phyloP scores from a whole-genome alignment of 2,329 filamentous ascomycete genomes.

The Massarina eburnea region DNA sequence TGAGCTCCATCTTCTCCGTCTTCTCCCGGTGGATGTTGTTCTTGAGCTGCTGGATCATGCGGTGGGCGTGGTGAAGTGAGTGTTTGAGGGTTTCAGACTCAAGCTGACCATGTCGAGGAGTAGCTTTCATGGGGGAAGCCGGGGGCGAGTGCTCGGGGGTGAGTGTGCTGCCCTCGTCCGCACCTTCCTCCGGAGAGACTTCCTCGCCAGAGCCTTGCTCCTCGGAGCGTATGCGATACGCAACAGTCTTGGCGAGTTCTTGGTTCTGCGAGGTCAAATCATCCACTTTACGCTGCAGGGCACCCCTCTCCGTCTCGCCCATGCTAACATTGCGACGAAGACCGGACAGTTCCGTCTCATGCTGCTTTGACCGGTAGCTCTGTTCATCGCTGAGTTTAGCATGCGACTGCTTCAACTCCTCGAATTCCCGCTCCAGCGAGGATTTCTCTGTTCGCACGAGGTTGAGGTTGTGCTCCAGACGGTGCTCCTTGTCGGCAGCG shows the following conservation, averaged over 20 bases:
- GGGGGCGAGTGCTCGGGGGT: slow-evolving; percentile 91
- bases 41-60: slow-evolving; percentile 94
- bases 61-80: slow-evolving; percentile 89
- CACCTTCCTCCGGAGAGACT: slow-evolving; percentile 36
- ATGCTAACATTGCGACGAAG: slow-evolving; percentile 78
- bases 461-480: slow-evolving; percentile 72
- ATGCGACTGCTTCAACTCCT: slow-evolving; percentile 81
- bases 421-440: slow-evolving; percentile 78
- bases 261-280: slow-evolving; percentile 87
- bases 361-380: slow-evolving; percentile 72
- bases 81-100: slow-evolving; percentile 95
- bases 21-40: slow-evolving; percentile 96
- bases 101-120: slow-evolving; percentile 86
- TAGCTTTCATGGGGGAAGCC: slow-evolving; percentile 85
- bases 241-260: slow-evolving; percentile 82
- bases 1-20: slow-evolving; percentile 95
- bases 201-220: slow-evolving; percentile 65
- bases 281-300: slow-evolving; percentile 81
- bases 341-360: slow-evolving; percentile 84
- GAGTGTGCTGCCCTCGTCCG: slow-evolving; percentile 60
- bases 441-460: slow-evolving; percentile 73
- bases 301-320: slow-evolving; percentile 75
- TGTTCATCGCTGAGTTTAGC: slow-evolving; percentile 82
- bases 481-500: slow-evolving; percentile 78
- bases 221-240: slow-evolving; percentile 68